Percentiles rank a stretch among this genome's conserved stretches.
Evolutionary conservation across 148 eudicot genomes (phyloP).

Genomic region (Rhododendron mucronatum): DNA sequence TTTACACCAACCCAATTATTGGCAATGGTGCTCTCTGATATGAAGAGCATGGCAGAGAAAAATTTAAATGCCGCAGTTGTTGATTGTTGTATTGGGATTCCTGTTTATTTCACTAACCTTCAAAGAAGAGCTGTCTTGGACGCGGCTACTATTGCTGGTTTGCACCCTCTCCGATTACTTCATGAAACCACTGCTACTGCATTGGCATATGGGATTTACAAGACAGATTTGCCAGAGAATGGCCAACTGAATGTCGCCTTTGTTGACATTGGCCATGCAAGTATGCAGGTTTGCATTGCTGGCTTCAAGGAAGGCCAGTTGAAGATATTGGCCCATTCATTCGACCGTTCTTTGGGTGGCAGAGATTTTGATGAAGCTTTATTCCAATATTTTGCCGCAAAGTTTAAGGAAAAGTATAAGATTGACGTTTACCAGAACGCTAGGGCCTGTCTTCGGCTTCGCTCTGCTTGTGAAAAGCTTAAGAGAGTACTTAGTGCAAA

Average conservation of each 20-base stretch:
- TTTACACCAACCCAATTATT: constrained; percentile 77
- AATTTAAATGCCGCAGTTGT: constrained; percentile 83
- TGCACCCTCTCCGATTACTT: constrained; percentile 66
- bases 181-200: constrained; percentile 96
- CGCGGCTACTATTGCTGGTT: constrained; percentile 79
- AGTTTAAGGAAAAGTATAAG: constrained; percentile 75
- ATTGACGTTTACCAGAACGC: constrained; percentile 86
- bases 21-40: constrained; percentile 80
- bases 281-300: constrained; percentile 89
- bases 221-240: constrained; percentile 83
- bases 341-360: constrained; percentile 76
- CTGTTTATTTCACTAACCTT: constrained; percentile 85
- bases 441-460: constrained; percentile 84
- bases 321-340: constrained; percentile 79
- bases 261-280: constrained; percentile 84
- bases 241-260: constrained; percentile 79
- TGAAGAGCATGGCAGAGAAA: constrained; percentile 83
- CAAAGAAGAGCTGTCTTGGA: constrained; percentile 88
- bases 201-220: constrained; percentile 86
- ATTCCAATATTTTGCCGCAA: constrained; percentile 79
- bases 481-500: constrained; percentile 95
- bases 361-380: constrained; percentile 88
- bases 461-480: constrained; percentile 76
- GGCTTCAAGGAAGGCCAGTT: constrained; percentile 86
- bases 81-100: constrained; percentile 93